phyloP scores from a whole-genome alignment of 345 rosid species.

The Populus euphratica region DNA sequence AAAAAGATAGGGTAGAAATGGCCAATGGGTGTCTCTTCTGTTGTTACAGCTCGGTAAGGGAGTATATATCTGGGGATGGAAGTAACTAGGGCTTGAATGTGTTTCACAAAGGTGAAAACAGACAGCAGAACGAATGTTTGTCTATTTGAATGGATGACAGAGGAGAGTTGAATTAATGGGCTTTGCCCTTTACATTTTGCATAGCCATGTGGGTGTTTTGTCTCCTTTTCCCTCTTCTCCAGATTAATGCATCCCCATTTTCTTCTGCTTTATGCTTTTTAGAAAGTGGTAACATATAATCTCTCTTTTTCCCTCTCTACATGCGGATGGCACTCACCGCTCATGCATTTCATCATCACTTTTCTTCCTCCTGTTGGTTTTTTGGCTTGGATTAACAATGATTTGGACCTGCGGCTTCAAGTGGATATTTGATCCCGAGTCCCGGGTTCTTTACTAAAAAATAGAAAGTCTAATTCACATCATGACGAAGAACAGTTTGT shows the following conservation, averaged over 20 bases:
- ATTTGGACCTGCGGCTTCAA: too few relatives aligned
- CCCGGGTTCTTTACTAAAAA: not conserved
- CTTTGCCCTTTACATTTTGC: not conserved
- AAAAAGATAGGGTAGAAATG: conserved; percentile 10
- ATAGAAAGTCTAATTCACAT: not conserved
- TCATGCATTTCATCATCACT: too few relatives aligned
- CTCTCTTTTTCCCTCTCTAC: not conserved
- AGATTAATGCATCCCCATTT: conserved; percentile 25
- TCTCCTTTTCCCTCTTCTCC: conserved; percentile 15
- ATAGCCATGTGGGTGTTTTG: conserved; percentile 23
- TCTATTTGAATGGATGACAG: conserved; percentile 13
- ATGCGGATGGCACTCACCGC: too few relatives aligned
- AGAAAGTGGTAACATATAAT: conserved; percentile 18
- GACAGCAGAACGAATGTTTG: conserved; percentile 17
- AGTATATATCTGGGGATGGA: conserved; percentile 13
- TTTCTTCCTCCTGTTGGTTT: not conserved
- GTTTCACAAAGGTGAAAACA: conserved; percentile 25
- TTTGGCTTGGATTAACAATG: not conserved
- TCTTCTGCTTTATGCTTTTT: conserved; percentile 35
- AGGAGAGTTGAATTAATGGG: conserved; percentile 15
- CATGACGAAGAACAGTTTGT: not conserved
- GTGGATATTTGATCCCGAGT: not conserved
- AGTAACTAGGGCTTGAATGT: not conserved
- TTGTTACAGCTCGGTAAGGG: conserved; percentile 8
- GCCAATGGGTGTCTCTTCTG: conserved; percentile 19